Percentiles rank a stretch among this genome's conserved stretches.
Evolutionary conservation across 306 rosid genomes (phyloP).

Genomic region (Cyclanthera cordifolia): DNA sequence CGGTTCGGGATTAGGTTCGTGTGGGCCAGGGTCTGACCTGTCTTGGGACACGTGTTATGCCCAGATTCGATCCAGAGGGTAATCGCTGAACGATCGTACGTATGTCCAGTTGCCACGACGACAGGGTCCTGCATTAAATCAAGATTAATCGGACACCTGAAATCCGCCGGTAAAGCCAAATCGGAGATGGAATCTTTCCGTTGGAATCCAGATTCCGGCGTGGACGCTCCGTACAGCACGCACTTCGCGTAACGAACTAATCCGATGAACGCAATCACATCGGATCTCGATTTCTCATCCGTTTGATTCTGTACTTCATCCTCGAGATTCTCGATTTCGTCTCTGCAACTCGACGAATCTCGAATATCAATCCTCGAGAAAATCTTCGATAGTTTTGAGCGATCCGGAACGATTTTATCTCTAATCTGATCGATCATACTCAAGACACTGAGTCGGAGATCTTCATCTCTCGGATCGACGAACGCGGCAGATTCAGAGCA

Average conservation of each 20-base stretch:
- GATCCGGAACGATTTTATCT: slow-evolving; percentile 57
- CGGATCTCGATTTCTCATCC: slow-evolving; percentile 50
- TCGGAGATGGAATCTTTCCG: slow-evolving; percentile 33
- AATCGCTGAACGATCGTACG: slow-evolving; percentile 70
- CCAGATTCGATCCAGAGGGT: slow-evolving; percentile 74
- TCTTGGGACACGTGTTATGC: slow-evolving; percentile 87
- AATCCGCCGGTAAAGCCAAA: slow-evolving; percentile 41
- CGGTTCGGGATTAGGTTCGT: slow-evolving; percentile 51
- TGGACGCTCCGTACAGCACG: slow-evolving; percentile 66
- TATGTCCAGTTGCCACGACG: slow-evolving; percentile 91
- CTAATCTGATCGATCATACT: slow-evolving; percentile 47
- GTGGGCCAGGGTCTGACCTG: slow-evolving; percentile 73
- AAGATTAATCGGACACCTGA: slow-evolving; percentile 65
- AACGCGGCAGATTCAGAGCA: slow-evolving; percentile 25
- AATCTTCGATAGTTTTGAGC: slow-evolving; percentile 25
- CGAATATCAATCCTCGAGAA: slow-evolving; percentile 40
- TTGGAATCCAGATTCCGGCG: slow-evolving; percentile 8
- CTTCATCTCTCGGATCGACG: slow-evolving; percentile 26
- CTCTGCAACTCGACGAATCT: slow-evolving; percentile 54
- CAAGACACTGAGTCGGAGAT: slow-evolving; percentile 35
- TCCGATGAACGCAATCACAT: slow-evolving; percentile 55
- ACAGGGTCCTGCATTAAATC: slow-evolving; percentile 86
- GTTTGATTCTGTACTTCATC: slow-evolving; percentile 52
- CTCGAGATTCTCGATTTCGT: slow-evolving; percentile 60
- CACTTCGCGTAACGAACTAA: slow-evolving; percentile 74